Evolutionary conservation across 805 yeast genomes (phyloP), one percentile per base, ranked within the genome.

Genomic region (Diddensiella santjacobensis): DNA sequence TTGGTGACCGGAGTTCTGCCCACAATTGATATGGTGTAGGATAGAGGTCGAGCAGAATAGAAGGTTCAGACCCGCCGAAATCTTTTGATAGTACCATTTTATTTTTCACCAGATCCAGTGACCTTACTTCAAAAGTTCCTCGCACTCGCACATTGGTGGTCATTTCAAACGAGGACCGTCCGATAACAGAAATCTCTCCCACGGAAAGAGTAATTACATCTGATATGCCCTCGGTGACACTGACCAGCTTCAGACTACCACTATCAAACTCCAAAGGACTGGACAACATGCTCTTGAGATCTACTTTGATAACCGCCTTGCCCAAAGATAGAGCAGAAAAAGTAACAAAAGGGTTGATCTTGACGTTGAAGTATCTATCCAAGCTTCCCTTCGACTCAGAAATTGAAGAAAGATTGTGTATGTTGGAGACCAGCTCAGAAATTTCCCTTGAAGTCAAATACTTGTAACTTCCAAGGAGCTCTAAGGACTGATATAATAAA

Each of bases 281-380:
- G 8, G 41, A 31, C 23, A 51, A 13, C 23, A 38, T 3, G 44
- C 36, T 42, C 10, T 30, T 38, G 5, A 51, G 17, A 3, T 33
- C 35, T 6, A 51, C 40, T n/a, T 48, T 42, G 13, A 53, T 36
- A 18, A 19, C 39, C 26, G 40, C 38, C 17, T 3, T 22, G 13
- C 50, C 53, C 11, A 19, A 20, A 3, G 29, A 22, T 30, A 31
- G 40, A 19, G 20, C 40, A 17, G 6, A 8, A 17, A n/a, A 17
- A 11, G 36, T 30, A 4, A 51, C 60, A 44, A 59, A 67, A 0
- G 79, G 76, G 3, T 53, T 49, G 2, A 78, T 51, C 0, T 58
- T 46, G 3, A 71, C 56, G 1, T 56, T 52, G 48, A 78, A 74
- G 42, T 78, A 58, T 1, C 62, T 60, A 2, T 64, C 63, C 4